Base-by-base conservation (phyloP, 2,329 filamentous ascomycete species). In the Fusarium sublunatum region DNA sequence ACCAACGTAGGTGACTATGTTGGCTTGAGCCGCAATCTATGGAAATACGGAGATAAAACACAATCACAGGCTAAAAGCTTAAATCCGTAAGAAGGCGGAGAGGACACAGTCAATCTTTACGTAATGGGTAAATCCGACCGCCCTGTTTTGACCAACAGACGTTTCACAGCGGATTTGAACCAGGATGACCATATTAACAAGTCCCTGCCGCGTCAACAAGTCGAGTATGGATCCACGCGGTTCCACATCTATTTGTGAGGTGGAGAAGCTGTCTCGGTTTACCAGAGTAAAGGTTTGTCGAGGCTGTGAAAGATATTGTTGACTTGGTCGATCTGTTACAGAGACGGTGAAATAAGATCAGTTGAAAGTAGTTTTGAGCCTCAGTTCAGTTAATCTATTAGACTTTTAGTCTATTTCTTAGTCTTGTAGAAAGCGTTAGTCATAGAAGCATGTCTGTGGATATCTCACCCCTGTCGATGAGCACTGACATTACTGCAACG, bases 161-260 rank as follows among this genome's bases (percentile, higher is more conserved):
- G 45, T 51, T 54, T 52, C 38, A 51, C 31, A 12, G 3, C 4
- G 7, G 28, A 13, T n/a, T 8, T 6, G 13, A 1, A n/a, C 38
- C 9, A 19, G 47, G 38, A 53, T 55, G 43, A 55, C 38, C 52
- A 53, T 43, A 47, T 31, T 38, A 12, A 15, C 15, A 13, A 42
- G 22, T 22, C 19, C 39, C n/a, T 9, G 19, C 5, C 40, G 8
- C 36, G 25, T 53, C 41, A 52, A 52, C 25, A 51, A 22, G 9
- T 40, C 10, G 1, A 12, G 29, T 24, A 46, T 19, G 10, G 43
- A 9, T 34, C 38, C 38, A 31, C 46, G 22, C 1, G 26, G 38
- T 50, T 43, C 52, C 46, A 42, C 15, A 0, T 3, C 11, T 9
- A 28, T 24, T 19, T 15, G 35, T 34, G 31, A 6, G n/a, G 31